These are phyloP conservation scores for Cichorium intybus DNA, from an alignment of 140 eudicot species.

Conservation along the genomic window DNA sequence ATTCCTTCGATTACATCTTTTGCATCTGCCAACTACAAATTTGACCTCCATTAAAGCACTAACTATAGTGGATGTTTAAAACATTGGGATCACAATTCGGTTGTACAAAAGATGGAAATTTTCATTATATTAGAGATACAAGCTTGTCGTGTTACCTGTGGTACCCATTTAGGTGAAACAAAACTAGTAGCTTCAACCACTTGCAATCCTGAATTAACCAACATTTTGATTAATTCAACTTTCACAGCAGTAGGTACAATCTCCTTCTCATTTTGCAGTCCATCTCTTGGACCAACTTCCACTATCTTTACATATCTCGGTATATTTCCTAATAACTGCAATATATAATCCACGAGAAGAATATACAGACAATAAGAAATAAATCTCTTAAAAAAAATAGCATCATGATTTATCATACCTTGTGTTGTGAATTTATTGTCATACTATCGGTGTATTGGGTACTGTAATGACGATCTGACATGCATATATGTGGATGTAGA, in stretches of 20 bases:
- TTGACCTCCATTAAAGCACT: not conserved
- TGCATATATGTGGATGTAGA: constrained; percentile 7
- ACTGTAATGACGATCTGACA: constrained; percentile 32
- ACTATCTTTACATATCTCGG: constrained; percentile 77
- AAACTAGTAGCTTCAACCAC: constrained; percentile 94
- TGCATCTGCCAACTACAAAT: constrained; percentile 80
- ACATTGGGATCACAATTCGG: too few species aligned
- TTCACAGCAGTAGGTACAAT: constrained; percentile 72
- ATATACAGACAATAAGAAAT: not conserved
- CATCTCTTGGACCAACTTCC: constrained; percentile 97
- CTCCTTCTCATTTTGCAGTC: constrained; percentile 83
- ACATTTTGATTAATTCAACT: constrained; percentile 72
- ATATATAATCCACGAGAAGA: too few species aligned
- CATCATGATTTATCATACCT: constrained; percentile 26
- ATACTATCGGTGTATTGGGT: constrained; percentile 12
- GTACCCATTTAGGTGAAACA: constrained; percentile 98
- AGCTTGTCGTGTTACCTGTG: constrained; percentile 55
- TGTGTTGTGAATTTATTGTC: constrained; percentile 36
- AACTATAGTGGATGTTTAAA: not conserved
- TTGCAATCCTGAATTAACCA: constrained; percentile 69
- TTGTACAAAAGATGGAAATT: not conserved
- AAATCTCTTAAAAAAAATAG: not conserved
- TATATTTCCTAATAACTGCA: constrained; percentile 52
- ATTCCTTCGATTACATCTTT: constrained; percentile 70
- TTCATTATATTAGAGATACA: constrained; percentile 5